phyloP scores from a whole-genome alignment of 192 early-diverging fungal species.

The Coemansia sp. region DNA sequence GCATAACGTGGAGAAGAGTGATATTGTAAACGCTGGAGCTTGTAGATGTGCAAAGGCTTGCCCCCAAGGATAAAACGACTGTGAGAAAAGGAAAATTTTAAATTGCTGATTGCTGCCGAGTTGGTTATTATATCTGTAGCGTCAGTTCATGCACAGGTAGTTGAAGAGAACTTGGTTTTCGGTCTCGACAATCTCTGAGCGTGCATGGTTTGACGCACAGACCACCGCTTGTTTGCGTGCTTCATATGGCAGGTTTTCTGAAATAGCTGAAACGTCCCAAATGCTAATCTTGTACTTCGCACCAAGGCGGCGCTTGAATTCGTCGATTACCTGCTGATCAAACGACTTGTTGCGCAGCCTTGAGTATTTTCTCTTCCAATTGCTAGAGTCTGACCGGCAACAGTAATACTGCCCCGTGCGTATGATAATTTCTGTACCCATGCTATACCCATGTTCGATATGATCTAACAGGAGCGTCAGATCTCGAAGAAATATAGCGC shows the following conservation, averaged over 20 bases:
- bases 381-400: constrained; percentile 33
- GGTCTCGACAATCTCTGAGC: constrained; percentile 46
- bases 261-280: constrained; percentile 48
- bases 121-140: no score
- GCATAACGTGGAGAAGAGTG: no score
- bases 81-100: no score
- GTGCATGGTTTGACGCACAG: constrained; percentile 52
- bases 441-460: constrained; percentile 26
- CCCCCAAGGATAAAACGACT: no score
- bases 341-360: constrained; percentile 14
- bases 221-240: constrained; percentile 13
- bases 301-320: constrained; percentile 15
- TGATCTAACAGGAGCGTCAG: constrained; percentile 21
- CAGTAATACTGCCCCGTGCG: constrained; percentile 54
- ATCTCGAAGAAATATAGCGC: constrained; percentile 13
- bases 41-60: no score
- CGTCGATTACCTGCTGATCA: constrained; percentile 25
- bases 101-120: no score
- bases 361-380: constrained; percentile 18
- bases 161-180: constrained; percentile 53
- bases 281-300: neutral
- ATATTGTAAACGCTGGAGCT: no score
- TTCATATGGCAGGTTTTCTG: constrained; percentile 23
- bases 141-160: constrained; percentile 32
- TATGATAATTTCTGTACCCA: constrained; percentile 29